Evolutionary conservation across 2,329 filamentous ascomycete genomes (phyloP).

Genomic region (Aschersonia sp.): DNA sequence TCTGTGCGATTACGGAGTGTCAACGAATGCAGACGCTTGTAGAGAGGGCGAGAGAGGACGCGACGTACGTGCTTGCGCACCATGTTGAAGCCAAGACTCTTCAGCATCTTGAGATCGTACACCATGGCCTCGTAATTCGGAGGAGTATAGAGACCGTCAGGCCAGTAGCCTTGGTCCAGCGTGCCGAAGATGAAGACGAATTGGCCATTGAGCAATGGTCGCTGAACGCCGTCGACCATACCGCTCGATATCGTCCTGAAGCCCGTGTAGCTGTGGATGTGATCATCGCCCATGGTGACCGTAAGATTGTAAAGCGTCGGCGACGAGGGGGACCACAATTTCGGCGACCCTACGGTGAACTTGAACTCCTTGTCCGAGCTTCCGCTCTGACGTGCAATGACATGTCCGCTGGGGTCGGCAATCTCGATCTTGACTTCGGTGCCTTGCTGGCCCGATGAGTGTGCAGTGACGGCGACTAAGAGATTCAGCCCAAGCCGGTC

Average conservation of each 20-base stretch:
- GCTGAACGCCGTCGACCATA: slow-evolving; percentile 39
- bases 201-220: slow-evolving; percentile 53
- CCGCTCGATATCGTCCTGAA: slow-evolving; percentile 50
- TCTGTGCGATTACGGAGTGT: slow-evolving; percentile 20
- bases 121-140: slow-evolving; percentile 54
- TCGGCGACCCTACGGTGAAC: slow-evolving; percentile 37
- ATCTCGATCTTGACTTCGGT: slow-evolving; percentile 22
- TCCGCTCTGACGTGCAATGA: slow-evolving; percentile 28
- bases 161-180: slow-evolving; percentile 59
- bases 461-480: slow-evolving; percentile 40
- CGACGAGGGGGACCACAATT: slow-evolving; percentile 50
- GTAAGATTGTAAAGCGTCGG: slow-evolving; percentile 52
- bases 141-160: slow-evolving; percentile 51
- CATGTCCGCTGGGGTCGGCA: slow-evolving; percentile 18
- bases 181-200: slow-evolving; percentile 56
- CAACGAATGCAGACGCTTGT: not conserved
- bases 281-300: slow-evolving; percentile 35
- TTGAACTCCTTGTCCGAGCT: slow-evolving; percentile 34
- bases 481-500: not conserved
- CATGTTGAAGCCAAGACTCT: slow-evolving; percentile 55
- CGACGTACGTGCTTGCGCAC: slow-evolving; percentile 52
- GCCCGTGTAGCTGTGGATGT: slow-evolving; percentile 50
- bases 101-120: slow-evolving; percentile 49
- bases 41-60: not conserved
- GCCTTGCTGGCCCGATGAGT: slow-evolving; percentile 23